A percentile compares a stretch with the other conserved stretches of the same genome.
phyloP scores from a whole-genome alignment of 2,329 filamentous ascomycete species.

The Fusarium transvaalense region DNA sequence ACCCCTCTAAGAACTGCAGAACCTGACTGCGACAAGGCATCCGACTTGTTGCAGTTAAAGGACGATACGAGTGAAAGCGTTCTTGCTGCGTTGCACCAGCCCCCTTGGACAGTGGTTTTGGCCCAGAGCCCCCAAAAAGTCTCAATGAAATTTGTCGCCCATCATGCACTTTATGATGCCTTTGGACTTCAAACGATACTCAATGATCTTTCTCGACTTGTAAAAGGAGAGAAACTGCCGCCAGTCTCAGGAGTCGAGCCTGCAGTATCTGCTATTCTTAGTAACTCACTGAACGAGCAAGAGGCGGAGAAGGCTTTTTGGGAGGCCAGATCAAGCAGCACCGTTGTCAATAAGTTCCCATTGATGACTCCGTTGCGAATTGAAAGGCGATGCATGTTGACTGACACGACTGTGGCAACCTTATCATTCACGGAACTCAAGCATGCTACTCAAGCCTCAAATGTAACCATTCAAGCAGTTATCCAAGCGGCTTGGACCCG shows the following conservation, averaged over 20 bases:
- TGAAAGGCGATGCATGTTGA: constrained; percentile 49
- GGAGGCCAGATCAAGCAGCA: constrained; percentile 64
- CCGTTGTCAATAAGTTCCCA: constrained; percentile 79
- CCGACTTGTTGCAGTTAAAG: constrained; percentile 57
- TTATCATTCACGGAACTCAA: constrained; percentile 64
- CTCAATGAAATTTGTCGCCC: constrained; percentile 65
- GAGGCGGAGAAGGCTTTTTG: constrained; percentile 69
- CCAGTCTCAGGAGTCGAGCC: constrained; percentile 48
- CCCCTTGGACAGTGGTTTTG: constrained; percentile 74
- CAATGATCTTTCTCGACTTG: constrained; percentile 61
- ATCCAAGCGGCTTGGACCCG: constrained; percentile 84
- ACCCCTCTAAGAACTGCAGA: constrained; percentile 30
- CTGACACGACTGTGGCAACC: constrained; percentile 53
- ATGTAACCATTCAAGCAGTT: constrained; percentile 81
- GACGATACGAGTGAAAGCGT: constrained; percentile 50
- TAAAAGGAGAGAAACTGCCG: constrained; percentile 41
- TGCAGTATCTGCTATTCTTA: constrained; percentile 59
- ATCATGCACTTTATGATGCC: constrained; percentile 91
- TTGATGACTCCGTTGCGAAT: constrained; percentile 74
- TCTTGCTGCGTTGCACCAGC: constrained; percentile 61
- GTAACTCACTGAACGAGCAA: constrained; percentile 47
- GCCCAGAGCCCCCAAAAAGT: constrained; percentile 46
- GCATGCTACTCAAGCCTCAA: constrained; percentile 64
- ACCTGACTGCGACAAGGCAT: constrained; percentile 13
- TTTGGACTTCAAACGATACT: constrained; percentile 77